A percentile compares a stretch with the other conserved stretches of the same genome.
Evolutionary conservation across 768 basidiomycete genomes (phyloP).

Genomic region (Amanita molliuscula): DNA sequence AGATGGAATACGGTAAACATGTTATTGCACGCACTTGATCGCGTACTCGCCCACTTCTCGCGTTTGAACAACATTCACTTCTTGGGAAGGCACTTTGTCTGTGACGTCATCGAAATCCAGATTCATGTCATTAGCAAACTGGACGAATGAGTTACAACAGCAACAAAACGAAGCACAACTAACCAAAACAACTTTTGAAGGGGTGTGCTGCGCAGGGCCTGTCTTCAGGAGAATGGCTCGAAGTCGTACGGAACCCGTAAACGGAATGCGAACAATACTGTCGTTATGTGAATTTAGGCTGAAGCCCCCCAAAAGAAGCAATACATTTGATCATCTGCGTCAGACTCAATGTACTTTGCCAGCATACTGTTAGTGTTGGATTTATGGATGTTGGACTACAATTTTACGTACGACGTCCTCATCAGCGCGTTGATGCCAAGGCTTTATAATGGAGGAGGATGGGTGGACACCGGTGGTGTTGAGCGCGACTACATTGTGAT

Average conservation of each 20-base stretch:
- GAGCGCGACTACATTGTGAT: slow-evolving; percentile 68
- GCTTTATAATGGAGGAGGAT: slow-evolving; percentile 64
- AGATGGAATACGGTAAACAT: neutral
- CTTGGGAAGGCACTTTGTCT: slow-evolving; percentile 57
- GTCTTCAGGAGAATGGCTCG: slow-evolving; percentile 76
- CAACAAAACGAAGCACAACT: slow-evolving; percentile 12
- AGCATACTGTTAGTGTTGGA: slow-evolving; percentile 3
- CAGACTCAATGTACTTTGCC: slow-evolving; percentile 70
- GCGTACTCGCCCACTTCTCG: slow-evolving; percentile 80
- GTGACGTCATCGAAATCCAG: slow-evolving; percentile 74
- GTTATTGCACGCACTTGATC: slow-evolving; percentile 48
- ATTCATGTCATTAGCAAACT: slow-evolving; percentile 73
- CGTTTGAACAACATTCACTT: slow-evolving; percentile 57
- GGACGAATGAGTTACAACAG: neutral
- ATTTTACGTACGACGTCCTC: slow-evolving; percentile 35
- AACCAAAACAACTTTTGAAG: slow-evolving; percentile 62
- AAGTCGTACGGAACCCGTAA: slow-evolving; percentile 80
- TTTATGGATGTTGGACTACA: slow-evolving; percentile 2
- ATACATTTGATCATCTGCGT: slow-evolving; percentile 86
- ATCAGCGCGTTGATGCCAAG: slow-evolving; percentile 72
- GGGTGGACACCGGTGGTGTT: slow-evolving; percentile 38
- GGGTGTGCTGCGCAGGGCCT: slow-evolving; percentile 74
- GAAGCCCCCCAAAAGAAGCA: neutral
- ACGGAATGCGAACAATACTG: slow-evolving; percentile 79
- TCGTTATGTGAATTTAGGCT: slow-evolving; percentile 3